Evolutionary conservation across 164 flowering plant genomes (phyloP).

Genomic region (Berberis thunbergii): DNA sequence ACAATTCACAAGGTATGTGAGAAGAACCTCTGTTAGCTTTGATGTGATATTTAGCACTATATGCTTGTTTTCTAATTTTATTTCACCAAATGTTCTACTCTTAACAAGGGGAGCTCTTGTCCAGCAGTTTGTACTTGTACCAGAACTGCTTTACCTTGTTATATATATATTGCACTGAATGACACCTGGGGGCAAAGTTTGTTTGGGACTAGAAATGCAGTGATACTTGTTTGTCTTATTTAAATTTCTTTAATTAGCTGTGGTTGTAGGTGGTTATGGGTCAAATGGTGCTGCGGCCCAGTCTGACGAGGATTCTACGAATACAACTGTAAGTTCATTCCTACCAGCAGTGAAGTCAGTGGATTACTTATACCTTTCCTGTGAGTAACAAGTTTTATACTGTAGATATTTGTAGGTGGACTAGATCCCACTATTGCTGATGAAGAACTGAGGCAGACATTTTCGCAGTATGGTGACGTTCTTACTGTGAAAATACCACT

Average conservation of each 20-base stretch:
- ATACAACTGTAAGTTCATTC: slow-evolving; percentile 71
- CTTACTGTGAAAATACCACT: slow-evolving; percentile 82
- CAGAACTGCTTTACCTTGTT: not conserved
- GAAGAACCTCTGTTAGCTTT: not conserved
- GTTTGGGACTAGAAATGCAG: too few relatives aligned
- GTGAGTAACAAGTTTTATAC: slow-evolving; percentile 13
- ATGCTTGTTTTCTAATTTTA: not conserved
- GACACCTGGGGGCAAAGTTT: too few relatives aligned
- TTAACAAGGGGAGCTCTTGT: not conserved
- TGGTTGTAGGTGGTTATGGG: slow-evolving; percentile 55
- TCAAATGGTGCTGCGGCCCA: slow-evolving; percentile 49
- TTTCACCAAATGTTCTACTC: not conserved
- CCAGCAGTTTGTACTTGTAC: not conserved
- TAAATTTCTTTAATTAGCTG: slow-evolving; percentile 7
- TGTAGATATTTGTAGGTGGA: slow-evolving; percentile 95
- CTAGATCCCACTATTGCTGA: slow-evolving; percentile 80
- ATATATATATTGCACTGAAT: too few relatives aligned
- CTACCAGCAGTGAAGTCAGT: not conserved
- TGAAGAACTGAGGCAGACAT: slow-evolving; percentile 79
- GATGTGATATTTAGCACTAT: not conserved
- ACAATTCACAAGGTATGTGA: slow-evolving; percentile 55
- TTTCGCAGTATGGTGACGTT: slow-evolving; percentile 75
- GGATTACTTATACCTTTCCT: not conserved
- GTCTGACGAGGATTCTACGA: slow-evolving; percentile 54
- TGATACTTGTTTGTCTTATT: not conserved